A percentile compares a stretch with the other conserved stretches of the same genome.
These are phyloP conservation scores for Eucalyptus urophylla DNA, from an alignment of 345 rosid genomes.

Conservation along the genomic window DNA sequence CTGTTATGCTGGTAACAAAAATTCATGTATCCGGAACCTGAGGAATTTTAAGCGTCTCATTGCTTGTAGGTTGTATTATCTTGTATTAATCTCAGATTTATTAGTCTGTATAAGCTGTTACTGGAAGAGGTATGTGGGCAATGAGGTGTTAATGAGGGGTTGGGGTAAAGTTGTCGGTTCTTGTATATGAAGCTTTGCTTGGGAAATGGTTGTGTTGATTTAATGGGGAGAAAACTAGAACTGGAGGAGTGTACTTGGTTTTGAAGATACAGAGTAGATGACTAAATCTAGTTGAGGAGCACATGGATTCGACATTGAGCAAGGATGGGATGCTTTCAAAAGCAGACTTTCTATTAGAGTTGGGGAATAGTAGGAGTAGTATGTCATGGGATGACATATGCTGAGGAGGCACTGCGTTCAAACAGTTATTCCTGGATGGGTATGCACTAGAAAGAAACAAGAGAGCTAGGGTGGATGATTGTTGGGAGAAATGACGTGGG, in stretches of 20 bases:
- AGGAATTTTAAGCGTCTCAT: not conserved
- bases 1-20: not conserved
- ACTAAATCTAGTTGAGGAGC: not conserved
- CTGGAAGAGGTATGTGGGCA: not conserved
- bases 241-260: not conserved
- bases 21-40: not conserved
- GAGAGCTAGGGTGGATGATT: not conserved
- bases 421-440: not conserved
- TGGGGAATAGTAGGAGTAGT: not conserved
- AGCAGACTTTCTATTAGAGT: not conserved
- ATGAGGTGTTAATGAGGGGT: not conserved
- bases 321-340: not conserved
- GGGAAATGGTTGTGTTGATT: not conserved
- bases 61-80: not conserved
- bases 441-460: not conserved
- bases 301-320: not conserved
- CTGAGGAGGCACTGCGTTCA: not conserved
- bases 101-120: not conserved
- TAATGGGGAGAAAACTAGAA: not conserved
- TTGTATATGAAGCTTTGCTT: not conserved
- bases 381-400: not conserved
- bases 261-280: not conserved
- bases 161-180: not conserved
- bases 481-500: not conserved
- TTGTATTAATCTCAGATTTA: not conserved